These are phyloP conservation scores for Akanthomyces muscarius DNA, from an alignment of 2,329 filamentous ascomycete species.

Conservation along the genomic window DNA sequence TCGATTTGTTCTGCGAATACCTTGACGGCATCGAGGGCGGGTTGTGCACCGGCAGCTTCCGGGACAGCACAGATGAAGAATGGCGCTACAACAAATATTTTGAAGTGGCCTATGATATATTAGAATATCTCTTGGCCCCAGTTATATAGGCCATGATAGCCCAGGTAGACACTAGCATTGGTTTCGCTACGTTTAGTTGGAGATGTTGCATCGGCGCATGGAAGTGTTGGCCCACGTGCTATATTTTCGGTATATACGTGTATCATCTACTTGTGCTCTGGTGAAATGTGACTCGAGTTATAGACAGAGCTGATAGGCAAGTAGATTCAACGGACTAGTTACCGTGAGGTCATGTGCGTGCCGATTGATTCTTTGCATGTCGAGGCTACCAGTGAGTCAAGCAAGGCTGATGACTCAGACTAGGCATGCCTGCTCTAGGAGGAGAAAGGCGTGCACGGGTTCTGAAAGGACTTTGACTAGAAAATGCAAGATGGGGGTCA, in stretches of 20 bases:
- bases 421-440: too few relatives aligned
- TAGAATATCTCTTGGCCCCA: slow-evolving; percentile 51
- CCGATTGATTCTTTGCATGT: not conserved
- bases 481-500: too few relatives aligned
- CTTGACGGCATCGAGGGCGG: slow-evolving; percentile 48
- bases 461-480: too few relatives aligned
- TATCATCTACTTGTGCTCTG: not conserved
- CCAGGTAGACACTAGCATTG: not conserved
- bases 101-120: slow-evolving; percentile 48
- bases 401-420: not conserved
- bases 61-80: slow-evolving; percentile 23
- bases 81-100: slow-evolving; percentile 36
- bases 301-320: not conserved
- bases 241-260: not conserved
- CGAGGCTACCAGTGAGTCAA: not conserved
- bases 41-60: slow-evolving; percentile 34
- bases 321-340: not conserved
- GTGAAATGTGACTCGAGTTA: not conserved
- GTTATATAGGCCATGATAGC: slow-evolving; percentile 36
- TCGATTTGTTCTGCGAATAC: slow-evolving; percentile 43
- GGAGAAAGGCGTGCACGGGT: too few relatives aligned
- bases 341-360: not conserved
- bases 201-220: not conserved
- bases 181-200: too few relatives aligned
- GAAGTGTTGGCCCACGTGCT: not conserved